Evolutionary conservation across 257 asterid genomes (phyloP).

Genomic region (Solanum ossicruentum): DNA sequence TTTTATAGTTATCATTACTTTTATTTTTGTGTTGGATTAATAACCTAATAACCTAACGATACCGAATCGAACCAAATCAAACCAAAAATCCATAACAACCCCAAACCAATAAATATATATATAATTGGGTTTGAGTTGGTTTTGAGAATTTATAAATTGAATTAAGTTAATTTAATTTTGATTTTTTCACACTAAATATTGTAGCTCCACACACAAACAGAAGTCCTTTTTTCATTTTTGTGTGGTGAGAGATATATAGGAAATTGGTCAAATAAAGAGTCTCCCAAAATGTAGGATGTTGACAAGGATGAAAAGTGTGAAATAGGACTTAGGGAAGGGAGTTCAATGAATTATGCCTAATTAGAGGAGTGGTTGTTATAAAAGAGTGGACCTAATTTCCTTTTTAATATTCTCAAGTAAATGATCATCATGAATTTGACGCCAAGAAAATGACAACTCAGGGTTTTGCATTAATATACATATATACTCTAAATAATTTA

Average conservation of each 20-base stretch:
- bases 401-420: background rate
- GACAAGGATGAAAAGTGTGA: background rate
- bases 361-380: background rate
- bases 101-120: no score
- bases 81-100: no score
- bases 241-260: background rate
- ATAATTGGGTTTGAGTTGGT: no score
- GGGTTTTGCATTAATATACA: background rate
- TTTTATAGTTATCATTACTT: no score
- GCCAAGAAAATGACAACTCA: background rate
- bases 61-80: no score
- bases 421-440: background rate
- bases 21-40: no score
- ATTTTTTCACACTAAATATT: background rate
- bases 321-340: background rate
- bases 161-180: no score
- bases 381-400: background rate
- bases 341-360: background rate
- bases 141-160: no score
- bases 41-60: no score
- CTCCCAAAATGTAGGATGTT: slow-evolving; percentile 20
- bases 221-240: background rate
- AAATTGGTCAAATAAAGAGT: background rate
- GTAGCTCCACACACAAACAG: background rate
- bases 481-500: no score